Conservation (phyloP, 1,139 yeast species). For the Scheffersomyces cryptocercus region DNA sequence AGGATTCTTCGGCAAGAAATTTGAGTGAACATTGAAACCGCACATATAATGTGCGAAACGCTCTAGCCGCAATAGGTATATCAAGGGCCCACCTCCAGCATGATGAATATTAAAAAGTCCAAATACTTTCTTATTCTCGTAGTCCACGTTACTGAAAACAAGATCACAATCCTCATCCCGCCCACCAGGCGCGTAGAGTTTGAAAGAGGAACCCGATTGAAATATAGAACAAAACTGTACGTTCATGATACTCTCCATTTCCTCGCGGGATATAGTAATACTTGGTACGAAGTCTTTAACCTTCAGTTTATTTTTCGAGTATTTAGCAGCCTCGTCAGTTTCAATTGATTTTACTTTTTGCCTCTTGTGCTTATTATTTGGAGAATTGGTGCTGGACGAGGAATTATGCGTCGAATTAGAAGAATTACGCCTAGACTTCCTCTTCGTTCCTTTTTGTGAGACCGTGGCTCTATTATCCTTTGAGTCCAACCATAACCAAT, state of each 20-base stretch:
- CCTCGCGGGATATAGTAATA: constrained; percentile 8
- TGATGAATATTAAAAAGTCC: constrained; percentile 16
- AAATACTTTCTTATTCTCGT: constrained; percentile 16
- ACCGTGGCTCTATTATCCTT: background rate
- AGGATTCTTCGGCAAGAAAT: constrained; percentile 5
- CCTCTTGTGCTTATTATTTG: background rate
- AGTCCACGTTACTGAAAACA: constrained; percentile 22
- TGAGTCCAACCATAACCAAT: constrained; percentile 14
- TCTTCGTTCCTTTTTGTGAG: background rate
- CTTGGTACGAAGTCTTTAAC: background rate
- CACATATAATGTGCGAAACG: constrained; percentile 5
- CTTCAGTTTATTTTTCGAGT: constrained; percentile 2
- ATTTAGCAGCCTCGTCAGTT: background rate
- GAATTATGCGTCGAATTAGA: background rate
- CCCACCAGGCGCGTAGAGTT: constrained; percentile 1
- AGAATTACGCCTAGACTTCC: background rate
- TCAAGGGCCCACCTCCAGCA: background rate
- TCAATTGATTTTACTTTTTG: background rate
- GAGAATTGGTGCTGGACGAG: too few relatives aligned
- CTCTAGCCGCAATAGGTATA: background rate
- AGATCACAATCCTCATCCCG: constrained; percentile 8
- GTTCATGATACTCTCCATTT: constrained; percentile 22
- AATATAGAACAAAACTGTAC: constrained; percentile 19
- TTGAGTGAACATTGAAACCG: constrained; percentile 4
- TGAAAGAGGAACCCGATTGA: constrained; percentile 21